Evolutionary conservation across 257 asterid species (phyloP).

Genomic region (Solanum dulcamara): DNA sequence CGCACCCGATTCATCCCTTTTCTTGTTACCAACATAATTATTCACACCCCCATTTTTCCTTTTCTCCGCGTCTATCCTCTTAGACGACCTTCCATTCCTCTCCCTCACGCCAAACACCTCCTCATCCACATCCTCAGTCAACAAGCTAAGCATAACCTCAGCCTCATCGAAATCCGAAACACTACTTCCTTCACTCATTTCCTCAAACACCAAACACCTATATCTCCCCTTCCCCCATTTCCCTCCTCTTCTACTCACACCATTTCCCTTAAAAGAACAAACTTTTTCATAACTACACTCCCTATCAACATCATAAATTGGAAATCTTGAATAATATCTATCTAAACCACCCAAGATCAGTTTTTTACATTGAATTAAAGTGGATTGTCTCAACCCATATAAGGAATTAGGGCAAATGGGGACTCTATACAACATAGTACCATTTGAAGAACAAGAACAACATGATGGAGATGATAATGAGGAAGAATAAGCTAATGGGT

Average conservation of each 20-base stretch:
- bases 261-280: conserved; percentile 18
- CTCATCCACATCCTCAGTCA: conserved; percentile 47
- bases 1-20: conserved; percentile 20
- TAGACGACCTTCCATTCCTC: conserved; percentile 25
- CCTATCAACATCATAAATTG: conserved; percentile 24
- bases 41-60: conserved; percentile 14
- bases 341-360: conserved; percentile 39
- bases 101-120: conserved; percentile 28
- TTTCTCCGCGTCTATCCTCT: conserved; percentile 32
- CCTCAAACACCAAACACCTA: conserved; percentile 37
- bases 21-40: conserved; percentile 24
- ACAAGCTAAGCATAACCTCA: conserved; percentile 71
- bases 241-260: conserved; percentile 27
- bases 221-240: conserved; percentile 27
- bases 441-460: conserved; percentile 45
- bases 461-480: conserved; percentile 16
- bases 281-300: conserved; percentile 26
- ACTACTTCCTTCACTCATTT: conserved; percentile 21
- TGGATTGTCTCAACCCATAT: conserved; percentile 62
- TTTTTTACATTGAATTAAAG: conserved; percentile 54
- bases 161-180: conserved; percentile 45
- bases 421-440: conserved; percentile 19
- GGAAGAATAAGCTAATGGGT: conserved; percentile 37
- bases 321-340: conserved; percentile 24
- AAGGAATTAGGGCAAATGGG: conserved; percentile 34